phyloP scores from a whole-genome alignment of 2,329 filamentous ascomycete genomes.

The Fusarium caatingaense region DNA sequence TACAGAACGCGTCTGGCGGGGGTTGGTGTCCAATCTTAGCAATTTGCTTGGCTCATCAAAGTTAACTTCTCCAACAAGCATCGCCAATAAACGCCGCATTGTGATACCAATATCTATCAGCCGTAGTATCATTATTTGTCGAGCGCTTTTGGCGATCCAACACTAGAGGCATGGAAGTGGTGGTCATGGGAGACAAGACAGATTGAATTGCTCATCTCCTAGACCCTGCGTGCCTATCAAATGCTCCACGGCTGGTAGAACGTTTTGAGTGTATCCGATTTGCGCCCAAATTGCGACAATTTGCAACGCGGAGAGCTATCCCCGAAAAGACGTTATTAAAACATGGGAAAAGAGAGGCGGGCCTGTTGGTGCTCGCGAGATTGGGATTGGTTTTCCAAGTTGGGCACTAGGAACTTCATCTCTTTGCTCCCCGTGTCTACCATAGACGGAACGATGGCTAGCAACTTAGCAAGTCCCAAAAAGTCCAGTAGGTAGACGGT shows the following conservation, averaged over 20 bases:
- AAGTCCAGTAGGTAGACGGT: constrained; percentile 24
- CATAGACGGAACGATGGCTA: background rate
- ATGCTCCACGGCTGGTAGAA: constrained; percentile 16
- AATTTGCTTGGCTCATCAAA: constrained; percentile 29
- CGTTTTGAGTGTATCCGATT: constrained; percentile 6
- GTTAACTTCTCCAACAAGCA: constrained; percentile 2
- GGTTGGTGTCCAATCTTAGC: constrained; percentile 9
- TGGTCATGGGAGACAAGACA: constrained; percentile 30
- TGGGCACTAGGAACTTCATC: constrained; percentile 31
- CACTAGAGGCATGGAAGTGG: constrained; percentile 26
- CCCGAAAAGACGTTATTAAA: constrained; percentile 30
- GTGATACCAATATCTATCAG: constrained; percentile 23
- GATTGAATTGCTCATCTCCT: constrained; percentile 35
- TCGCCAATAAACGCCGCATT: constrained; percentile 11
- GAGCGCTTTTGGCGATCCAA: constrained; percentile 16
- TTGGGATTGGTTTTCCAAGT: constrained; percentile 19
- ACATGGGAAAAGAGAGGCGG: constrained; percentile 26
- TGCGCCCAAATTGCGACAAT: constrained; percentile 37
- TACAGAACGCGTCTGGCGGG: constrained; percentile 22
- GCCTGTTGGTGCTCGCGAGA: constrained; percentile 28
- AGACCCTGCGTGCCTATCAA: constrained; percentile 29
- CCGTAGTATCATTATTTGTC: constrained; percentile 13
- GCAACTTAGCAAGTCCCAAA: constrained; percentile 20
- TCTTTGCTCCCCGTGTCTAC: constrained; percentile 20
- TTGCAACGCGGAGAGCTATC: constrained; percentile 28